Base-by-base conservation (phyloP, 768 basidiomycete genomes). In the Amanita pseudoporphyria region DNA sequence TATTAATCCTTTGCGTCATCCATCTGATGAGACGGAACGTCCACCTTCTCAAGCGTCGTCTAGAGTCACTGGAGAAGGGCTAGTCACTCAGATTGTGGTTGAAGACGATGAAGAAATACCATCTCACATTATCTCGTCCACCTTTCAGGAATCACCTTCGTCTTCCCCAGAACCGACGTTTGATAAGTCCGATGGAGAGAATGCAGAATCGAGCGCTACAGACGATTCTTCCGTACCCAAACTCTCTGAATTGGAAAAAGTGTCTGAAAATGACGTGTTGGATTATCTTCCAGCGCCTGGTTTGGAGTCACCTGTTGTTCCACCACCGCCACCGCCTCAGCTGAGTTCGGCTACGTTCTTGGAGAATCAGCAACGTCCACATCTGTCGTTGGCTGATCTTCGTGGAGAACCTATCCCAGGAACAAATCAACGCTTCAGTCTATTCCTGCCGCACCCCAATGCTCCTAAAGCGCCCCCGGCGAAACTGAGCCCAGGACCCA, bases 391-490 rank as follows among this genome's bases (percentile, higher is more conserved):
- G 6, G 47, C 56, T 12, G 64, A 70, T 16, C 54, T 69, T 6
- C 60, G 65, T 0, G 64, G 60, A 13, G 62, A 57, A 6, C 59
- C 31, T 24, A 56, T 57, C 31, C 69, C 52, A 22, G 65, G 50
- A 40, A 63, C 60, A 10, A 63, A 60, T n/a, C 62, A 64, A 43
- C 63, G 71, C 3, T 62, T 65, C 16, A 68, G 67, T 19, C 52
- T 75, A 3, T 75, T 74, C 57, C 57, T 71, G 1, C 73, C 71
- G 0, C 73, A 75, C 51, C 73, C 72, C 1, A 71, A 71, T 39
- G 73, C 73, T 2, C 73, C 72, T 0, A 73, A 73, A 52, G 55
- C 67, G 9, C 69, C 72, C 0, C 49, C 54, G 13, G 47, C 55
- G 18, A 33, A 63, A n/a, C 19, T 33, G 21, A 66, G 70, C n/a